phyloP scores from a whole-genome alignment of 768 basidiomycete species.

The Leccinellum albellum region DNA sequence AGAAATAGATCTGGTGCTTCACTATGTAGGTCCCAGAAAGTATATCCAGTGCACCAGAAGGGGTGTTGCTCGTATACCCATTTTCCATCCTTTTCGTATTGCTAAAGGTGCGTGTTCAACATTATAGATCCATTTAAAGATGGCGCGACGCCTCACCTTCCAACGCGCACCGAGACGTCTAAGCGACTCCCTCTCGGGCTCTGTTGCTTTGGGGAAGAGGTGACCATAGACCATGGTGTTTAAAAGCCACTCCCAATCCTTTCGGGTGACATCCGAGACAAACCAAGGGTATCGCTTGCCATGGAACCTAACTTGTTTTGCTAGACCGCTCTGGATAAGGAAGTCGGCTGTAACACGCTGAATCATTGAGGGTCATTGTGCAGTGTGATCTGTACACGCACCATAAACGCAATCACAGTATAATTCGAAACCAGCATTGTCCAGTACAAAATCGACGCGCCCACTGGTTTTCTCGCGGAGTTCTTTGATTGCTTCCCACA shows the following conservation, averaged over 20 bases:
- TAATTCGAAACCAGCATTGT: constrained; percentile 82
- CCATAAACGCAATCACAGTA: constrained; percentile 88
- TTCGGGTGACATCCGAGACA: constrained; percentile 87
- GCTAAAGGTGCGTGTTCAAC: constrained; percentile 36
- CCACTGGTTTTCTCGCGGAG: constrained; percentile 69
- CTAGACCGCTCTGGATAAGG: constrained; percentile 85
- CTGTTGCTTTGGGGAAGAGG: constrained; percentile 80
- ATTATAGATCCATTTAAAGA: neutral
- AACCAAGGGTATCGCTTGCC: constrained; percentile 97
- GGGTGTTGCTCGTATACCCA: constrained; percentile 95
- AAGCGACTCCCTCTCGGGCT: constrained; percentile 77
- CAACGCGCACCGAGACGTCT: constrained; percentile 77
- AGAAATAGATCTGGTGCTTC: constrained; percentile 92
- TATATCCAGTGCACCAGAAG: constrained; percentile 96
- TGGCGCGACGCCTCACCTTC: constrained; percentile 55
- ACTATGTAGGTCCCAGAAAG: constrained; percentile 81
- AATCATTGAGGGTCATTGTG: neutral
- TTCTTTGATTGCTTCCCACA: constrained; percentile 74
- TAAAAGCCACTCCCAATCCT: constrained; percentile 91
- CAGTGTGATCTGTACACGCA: constrained; percentile 29
- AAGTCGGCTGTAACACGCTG: constrained; percentile 69
- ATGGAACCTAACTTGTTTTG: constrained; percentile 84
- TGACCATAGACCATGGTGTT: constrained; percentile 90
- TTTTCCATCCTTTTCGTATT: constrained; percentile 89
- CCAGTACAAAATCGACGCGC: constrained; percentile 76